Base-by-base conservation (phyloP, 306 rosid genomes). In the Prunus fruticosa region DNA sequence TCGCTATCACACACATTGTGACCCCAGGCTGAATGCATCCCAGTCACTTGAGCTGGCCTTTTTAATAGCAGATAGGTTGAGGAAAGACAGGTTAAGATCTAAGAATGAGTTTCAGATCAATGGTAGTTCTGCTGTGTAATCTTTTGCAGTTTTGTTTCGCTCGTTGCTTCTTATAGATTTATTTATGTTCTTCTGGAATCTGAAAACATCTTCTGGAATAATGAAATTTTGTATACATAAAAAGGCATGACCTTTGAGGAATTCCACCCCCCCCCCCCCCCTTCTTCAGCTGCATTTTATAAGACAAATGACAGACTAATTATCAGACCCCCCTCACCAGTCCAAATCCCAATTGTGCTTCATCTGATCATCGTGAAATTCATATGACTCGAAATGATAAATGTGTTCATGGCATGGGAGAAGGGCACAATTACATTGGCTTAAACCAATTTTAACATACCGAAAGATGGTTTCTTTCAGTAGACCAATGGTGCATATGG, bases 41-140 rank as follows among this genome's bases (percentile, higher is more conserved):
- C 88, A 84, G 82, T 78, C 83, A 0, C 81, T 84, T 11, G 85
- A 84, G 72, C 75, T 81, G 64, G 85, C 88, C 67, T 84, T 84
- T 71, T 65, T 76, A 19, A 81, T 84, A 65, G 67, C 88, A 64
- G 79, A 81, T 11, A 65, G 88, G 83, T 19, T 78, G 81, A 79
- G 76, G 27, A 66, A 76, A 62, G 83, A 71, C 63, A 84, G 88
- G 67, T 47, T 84, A 61, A 82, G 19, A 34, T 49, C 82, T 41
- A 57, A 22, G 45, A 28, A 27, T 4, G 43, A 53, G 11, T 16
- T 53, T 20, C 77, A 45, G 53, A 61, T 57, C 28, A 67, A 6
- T 45, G 60, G 74, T 32, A 49, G 38, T 68, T 63, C 25, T 41
- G 19, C 47, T 22, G 57, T 10, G 7, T 66, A 41, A 56, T 66